phyloP scores from a whole-genome alignment of 306 rosid species.

The Carpinus fangiana region DNA sequence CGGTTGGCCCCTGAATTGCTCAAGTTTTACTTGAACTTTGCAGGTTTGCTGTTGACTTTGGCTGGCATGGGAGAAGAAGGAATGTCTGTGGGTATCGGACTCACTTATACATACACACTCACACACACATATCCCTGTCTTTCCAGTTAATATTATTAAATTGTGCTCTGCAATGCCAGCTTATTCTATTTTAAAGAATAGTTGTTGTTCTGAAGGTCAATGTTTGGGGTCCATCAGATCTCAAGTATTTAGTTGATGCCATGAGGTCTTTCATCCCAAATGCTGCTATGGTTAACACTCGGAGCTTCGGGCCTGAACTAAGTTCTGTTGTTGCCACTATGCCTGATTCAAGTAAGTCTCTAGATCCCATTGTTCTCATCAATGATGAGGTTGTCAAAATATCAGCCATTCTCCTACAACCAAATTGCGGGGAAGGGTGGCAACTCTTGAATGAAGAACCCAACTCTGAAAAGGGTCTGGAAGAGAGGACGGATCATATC shows the following conservation, averaged over 20 bases:
- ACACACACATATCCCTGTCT: neutral
- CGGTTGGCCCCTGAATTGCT: constrained; percentile 27
- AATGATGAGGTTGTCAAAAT: constrained; percentile 87
- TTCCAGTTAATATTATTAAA: neutral
- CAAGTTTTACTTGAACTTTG: constrained; percentile 24
- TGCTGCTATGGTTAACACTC: constrained; percentile 95
- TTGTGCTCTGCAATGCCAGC: neutral
- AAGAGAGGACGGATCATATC: constrained; percentile 29
- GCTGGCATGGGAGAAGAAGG: constrained; percentile 94
- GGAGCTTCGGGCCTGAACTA: constrained; percentile 67
- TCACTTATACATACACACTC: constrained; percentile 4
- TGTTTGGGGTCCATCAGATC: constrained; percentile 88
- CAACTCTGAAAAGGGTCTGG: constrained; percentile 20
- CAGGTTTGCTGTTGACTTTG: constrained; percentile 91
- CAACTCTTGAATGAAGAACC: constrained; percentile 14
- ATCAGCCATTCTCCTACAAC: constrained; percentile 72
- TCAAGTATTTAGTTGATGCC: constrained; percentile 80
- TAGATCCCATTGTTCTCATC: constrained; percentile 69
- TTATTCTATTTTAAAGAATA: constrained; percentile 10
- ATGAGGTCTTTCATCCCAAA: constrained; percentile 83
- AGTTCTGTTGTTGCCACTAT: constrained; percentile 31
- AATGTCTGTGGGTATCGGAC: constrained; percentile 66
- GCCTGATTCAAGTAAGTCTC: constrained; percentile 32
- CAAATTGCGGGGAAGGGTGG: constrained; percentile 35
- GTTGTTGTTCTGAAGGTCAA: constrained; percentile 60